Conservation (phyloP, 1,284 basidiomycete species). For the Ganoderma lucidum region DNA sequence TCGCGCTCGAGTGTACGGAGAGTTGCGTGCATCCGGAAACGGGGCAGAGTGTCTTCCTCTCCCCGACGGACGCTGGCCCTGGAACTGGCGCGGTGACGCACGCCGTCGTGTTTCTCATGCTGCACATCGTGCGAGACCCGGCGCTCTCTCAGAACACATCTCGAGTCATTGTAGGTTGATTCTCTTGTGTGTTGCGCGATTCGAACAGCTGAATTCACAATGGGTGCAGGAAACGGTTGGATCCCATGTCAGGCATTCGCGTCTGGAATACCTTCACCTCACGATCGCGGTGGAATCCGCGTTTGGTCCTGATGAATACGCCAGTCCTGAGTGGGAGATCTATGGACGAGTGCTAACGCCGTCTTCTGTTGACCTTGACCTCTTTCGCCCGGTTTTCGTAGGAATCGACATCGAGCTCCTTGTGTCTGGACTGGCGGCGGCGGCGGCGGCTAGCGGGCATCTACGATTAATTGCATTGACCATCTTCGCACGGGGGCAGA, state of each 20-base stretch:
- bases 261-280: constrained; percentile 21
- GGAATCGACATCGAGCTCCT: constrained; percentile 17
- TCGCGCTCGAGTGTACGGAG: neutral
- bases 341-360: neutral
- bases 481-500: neutral
- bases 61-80: neutral
- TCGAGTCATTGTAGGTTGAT: neutral
- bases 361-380: neutral
- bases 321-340: neutral
- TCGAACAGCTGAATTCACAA: neutral
- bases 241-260: constrained; percentile 5
- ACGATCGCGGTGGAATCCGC: constrained; percentile 6
- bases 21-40: neutral
- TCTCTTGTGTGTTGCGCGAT: neutral
- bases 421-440: neutral
- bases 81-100: neutral
- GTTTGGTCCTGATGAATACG: neutral
- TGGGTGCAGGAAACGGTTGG: neutral
- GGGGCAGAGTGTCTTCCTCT: constrained; percentile 7
- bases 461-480: constrained; percentile 18
- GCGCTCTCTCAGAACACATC: neutral
- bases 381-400: neutral
- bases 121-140: neutral
- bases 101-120: neutral
- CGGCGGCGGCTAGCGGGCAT: neutral